Base-by-base conservation (phyloP, 495 filamentous ascomycete species). In the Halenospora varia region DNA sequence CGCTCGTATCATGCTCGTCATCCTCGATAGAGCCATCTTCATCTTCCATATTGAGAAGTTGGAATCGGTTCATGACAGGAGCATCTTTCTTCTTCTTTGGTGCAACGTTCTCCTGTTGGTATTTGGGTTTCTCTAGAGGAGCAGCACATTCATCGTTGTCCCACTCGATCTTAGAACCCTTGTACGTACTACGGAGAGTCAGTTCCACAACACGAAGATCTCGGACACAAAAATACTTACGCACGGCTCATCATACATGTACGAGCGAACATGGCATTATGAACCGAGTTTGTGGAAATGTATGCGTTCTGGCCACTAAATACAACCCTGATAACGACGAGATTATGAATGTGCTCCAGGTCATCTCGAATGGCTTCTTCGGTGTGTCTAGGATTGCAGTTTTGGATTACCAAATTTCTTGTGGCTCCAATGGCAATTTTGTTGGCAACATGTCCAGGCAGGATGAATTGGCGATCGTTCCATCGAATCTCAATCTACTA, bases 271-370 rank as follows among this genome's bases (percentile, higher is more conserved):
- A 89, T 76, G 0, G 88, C 86, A 59, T 87, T 86, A 68, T 88
- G 82, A 4, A 96, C 80, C 1, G 88, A 91, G 67, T 93, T 95
- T 9, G 86, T 85, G 49, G 82, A 83, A 50, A 94, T 79, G 68
- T 82, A 79, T 40, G 79, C 85, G 66, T 82, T 81, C 29, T 69
- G 63, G 22, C 75, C 77, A 18, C 74, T 66, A 67, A 88, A 86
- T 29, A 73, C 73, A 19, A 93, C 73, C 55, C 81, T 81, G 66
- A 92, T 78, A 13, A 96, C 77, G 25, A 86, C 75, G 10, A 93
- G 74, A 62, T 89, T 89, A 68, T 92, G 82, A 60, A 95, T 92
- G 65, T 94, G 90, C 15, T 93, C 87, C 42, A 93, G 71, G 62
- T 96, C 87, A 3, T 87, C 81, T 1, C 88, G 82, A 45, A 96